phyloP scores from a whole-genome alignment of 768 basidiomycete species.

The Suillus subaureus region DNA sequence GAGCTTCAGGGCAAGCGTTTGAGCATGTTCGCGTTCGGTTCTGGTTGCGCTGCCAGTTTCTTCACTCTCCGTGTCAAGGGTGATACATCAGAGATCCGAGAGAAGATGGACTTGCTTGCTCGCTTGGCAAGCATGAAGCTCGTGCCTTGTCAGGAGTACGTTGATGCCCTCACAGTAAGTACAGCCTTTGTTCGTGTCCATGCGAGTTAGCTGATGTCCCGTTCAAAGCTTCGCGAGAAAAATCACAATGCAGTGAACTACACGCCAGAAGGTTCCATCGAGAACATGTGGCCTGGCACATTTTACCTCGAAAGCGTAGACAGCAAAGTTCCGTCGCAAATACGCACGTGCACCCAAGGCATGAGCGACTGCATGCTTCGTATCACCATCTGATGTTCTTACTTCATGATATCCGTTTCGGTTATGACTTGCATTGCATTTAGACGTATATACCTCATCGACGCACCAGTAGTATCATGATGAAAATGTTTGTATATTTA shows the following conservation, averaged over 20 bases:
- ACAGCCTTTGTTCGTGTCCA: conserved; percentile 7
- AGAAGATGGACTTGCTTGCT: conserved; percentile 79
- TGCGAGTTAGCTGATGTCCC: background rate
- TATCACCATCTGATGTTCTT: background rate
- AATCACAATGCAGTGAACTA: conserved; percentile 92
- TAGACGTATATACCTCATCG: conserved; percentile 9
- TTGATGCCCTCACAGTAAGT: conserved; percentile 75
- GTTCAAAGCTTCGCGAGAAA: conserved; percentile 83
- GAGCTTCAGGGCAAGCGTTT: conserved; percentile 81
- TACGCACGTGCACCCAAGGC: conserved; percentile 56
- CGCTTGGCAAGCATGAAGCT: conserved; percentile 87
- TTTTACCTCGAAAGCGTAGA: conserved; percentile 94
- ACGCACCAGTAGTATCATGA: background rate
- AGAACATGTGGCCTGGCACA: conserved; percentile 92
- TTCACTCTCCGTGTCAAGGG: conserved; percentile 87
- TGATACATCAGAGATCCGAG: conserved; percentile 77
- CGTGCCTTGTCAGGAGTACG: conserved; percentile 89
- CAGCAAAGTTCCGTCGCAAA: conserved; percentile 86
- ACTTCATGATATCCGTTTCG: conserved; percentile 1
- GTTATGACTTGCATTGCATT: conserved; percentile 3
- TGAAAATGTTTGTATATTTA: background rate
- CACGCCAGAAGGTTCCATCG: conserved; percentile 81
- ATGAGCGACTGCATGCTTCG: conserved; percentile 8
- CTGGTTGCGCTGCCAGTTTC: conserved; percentile 94
- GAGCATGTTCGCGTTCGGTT: conserved; percentile 95